Evolutionary conservation across 768 basidiomycete species (phyloP), one percentile per base, ranked within the genome.

Genomic region (Pulveroboletus sp.): DNA sequence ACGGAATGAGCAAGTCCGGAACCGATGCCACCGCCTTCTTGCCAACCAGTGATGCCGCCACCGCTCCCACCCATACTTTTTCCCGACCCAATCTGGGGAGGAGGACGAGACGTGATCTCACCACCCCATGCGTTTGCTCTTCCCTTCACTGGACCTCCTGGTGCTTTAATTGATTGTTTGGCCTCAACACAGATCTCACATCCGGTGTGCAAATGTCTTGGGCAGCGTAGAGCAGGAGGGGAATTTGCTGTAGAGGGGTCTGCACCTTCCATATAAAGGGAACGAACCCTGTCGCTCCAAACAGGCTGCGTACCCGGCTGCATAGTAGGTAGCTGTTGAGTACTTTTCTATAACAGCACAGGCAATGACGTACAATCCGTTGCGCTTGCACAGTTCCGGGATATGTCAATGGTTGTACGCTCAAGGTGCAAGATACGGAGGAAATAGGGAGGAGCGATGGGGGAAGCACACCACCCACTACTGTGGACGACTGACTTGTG

Each of bases 131-230:
- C 57, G 5, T 51, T 37, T 24, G 47, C 23, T 39, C 63, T 62
- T 17, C 55, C 53, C 37, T 63, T 62, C 29, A 43, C 45, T 2
- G 59, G 50, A 10, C 63, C 65, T 21, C 65, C 61, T 9, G 63
- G 67, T 19, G 45, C 45, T 49, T 57, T 69, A n/a, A 52, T 13
- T 14, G 27, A 32, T 1, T 65, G 72, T 57, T 74, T 82, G 0
- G 82, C 80, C 55, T 81, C 82, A n/a, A 85, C 79, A 56, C 87
- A 90, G 49, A 89, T 87, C 56, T 86, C 80, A 56, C 87, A 90
- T 29, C 78, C 79, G 6, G 80, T 81, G 56, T 85, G 80, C 2
- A 90, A 73, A 62, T 90, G 87, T 17, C 87, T 76, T 0, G 85
- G 81, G 58, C 87, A 90, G 36, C 84, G 80, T 60, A 81, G 71